A percentile compares a stretch with the other conserved stretches of the same genome.
These are phyloP conservation scores for Lepraria neglecta DNA, from an alignment of 495 filamentous ascomycete species.

Conservation along the genomic window DNA sequence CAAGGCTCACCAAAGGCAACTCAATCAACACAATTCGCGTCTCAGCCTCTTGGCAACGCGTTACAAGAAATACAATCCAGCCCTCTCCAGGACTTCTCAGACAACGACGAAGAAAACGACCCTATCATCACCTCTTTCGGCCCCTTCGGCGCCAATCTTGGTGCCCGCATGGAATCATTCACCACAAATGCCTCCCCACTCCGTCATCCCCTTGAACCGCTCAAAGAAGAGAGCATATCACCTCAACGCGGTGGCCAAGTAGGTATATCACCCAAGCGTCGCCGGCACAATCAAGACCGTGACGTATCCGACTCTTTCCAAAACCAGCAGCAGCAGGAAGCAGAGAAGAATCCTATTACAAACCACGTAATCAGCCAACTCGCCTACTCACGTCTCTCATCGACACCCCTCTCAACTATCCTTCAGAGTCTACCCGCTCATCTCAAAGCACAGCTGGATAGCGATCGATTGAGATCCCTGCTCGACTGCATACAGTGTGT, in stretches of 20 bases:
- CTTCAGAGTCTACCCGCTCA: constrained; percentile 74
- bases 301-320: constrained; percentile 22
- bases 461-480: constrained; percentile 5
- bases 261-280: constrained; percentile 26
- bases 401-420: constrained; percentile 82
- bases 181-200: constrained; percentile 51
- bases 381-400: constrained; percentile 92
- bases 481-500: constrained; percentile 55
- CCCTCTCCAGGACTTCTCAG: constrained; percentile 62
- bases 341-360: constrained; percentile 34
- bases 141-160: constrained; percentile 75
- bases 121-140: constrained; percentile 86
- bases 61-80: constrained; percentile 45
- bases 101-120: constrained; percentile 88
- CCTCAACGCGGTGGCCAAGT: constrained; percentile 32
- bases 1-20: constrained; percentile 29
- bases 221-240: constrained; percentile 38
- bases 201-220: constrained; percentile 35
- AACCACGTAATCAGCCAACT: constrained; percentile 93
- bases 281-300: constrained; percentile 16
- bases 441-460: constrained; percentile 57
- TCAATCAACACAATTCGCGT: constrained; percentile 29
- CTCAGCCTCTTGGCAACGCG: constrained; percentile 22
- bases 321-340: constrained; percentile 1
- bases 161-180: constrained; percentile 71